These are phyloP conservation scores for Fagus crenata DNA, from an alignment of 306 rosid species.

Conservation along the genomic window DNA sequence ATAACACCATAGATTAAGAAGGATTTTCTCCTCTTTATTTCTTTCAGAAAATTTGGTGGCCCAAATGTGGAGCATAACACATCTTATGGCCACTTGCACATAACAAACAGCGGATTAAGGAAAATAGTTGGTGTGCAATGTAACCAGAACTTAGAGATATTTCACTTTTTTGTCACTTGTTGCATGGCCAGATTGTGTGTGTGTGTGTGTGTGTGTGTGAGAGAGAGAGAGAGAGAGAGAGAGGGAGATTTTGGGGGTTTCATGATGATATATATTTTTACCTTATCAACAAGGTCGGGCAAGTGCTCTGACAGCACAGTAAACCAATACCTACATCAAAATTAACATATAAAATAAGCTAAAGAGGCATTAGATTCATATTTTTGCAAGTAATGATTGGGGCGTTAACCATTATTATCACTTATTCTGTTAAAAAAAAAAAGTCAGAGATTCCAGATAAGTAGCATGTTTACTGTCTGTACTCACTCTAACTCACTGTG, in stretches of 20 bases:
- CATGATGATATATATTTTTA: conserved; percentile 30
- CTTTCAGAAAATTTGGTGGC: neutral
- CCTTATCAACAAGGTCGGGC: conserved; percentile 95
- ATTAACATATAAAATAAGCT: conserved; percentile 28
- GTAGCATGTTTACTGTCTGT: conserved; percentile 4
- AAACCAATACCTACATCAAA: conserved; percentile 81
- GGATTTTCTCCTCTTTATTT: neutral
- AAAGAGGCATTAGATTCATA: conserved; percentile 19
- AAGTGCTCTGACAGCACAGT: conserved; percentile 80
- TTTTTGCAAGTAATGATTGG: conserved; percentile 7
- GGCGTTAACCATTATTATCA: neutral
- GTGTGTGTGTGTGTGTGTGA: neutral
- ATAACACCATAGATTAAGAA: neutral
- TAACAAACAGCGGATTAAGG: no score
- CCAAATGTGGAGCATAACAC: no score
- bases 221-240: neutral
- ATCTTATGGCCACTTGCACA: no score
- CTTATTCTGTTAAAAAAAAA: neutral
- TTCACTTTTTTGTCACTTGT: neutral
- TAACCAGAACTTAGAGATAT: neutral
- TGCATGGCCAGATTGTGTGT: neutral
- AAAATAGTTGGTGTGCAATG: neutral
- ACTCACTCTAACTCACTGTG: conserved; percentile 87
- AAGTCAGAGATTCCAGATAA: conserved; percentile 3
- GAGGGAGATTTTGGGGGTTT: neutral